Percentiles rank a stretch among this genome's conserved stretches.
Conservation (phyloP, 176 grass and related monocot genomes). For the Cymbopogon citratus region DNA sequence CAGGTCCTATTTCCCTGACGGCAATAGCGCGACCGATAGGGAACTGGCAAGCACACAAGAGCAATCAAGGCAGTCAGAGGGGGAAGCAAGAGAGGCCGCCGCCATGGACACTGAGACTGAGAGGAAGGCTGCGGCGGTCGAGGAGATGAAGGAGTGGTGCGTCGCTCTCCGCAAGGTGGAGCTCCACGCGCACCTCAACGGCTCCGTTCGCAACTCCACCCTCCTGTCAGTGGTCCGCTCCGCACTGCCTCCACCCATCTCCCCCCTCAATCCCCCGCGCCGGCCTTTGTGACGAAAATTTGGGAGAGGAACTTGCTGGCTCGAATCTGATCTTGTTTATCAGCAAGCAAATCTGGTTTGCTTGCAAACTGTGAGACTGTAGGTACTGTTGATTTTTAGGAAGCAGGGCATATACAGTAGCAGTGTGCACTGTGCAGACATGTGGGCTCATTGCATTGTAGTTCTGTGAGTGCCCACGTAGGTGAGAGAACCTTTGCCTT, state of each 20-base stretch:
- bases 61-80: not conserved
- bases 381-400: not conserved
- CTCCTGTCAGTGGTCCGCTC: constrained; percentile 59
- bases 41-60: too few species aligned
- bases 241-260: not conserved
- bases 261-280: too few species aligned
- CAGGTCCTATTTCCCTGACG: too few species aligned
- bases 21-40: too few species aligned
- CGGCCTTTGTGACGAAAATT: not conserved
- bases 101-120: constrained; percentile 29
- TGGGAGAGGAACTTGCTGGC: not conserved
- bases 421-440: not conserved
- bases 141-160: constrained; percentile 75
- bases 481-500: constrained; percentile 2
- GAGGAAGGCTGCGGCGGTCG: constrained; percentile 11
- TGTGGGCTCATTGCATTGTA: not conserved
- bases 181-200: constrained; percentile 95
- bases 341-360: not conserved
- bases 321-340: not conserved
- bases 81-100: constrained; percentile 1
- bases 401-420: not conserved
- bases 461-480: not conserved
- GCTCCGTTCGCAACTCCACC: constrained; percentile 85
- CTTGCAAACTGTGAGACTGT: not conserved
- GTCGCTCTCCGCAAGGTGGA: constrained; percentile 73